Conservation (phyloP, 163 green algal species). For the Scenedesmus sp. region DNA sequence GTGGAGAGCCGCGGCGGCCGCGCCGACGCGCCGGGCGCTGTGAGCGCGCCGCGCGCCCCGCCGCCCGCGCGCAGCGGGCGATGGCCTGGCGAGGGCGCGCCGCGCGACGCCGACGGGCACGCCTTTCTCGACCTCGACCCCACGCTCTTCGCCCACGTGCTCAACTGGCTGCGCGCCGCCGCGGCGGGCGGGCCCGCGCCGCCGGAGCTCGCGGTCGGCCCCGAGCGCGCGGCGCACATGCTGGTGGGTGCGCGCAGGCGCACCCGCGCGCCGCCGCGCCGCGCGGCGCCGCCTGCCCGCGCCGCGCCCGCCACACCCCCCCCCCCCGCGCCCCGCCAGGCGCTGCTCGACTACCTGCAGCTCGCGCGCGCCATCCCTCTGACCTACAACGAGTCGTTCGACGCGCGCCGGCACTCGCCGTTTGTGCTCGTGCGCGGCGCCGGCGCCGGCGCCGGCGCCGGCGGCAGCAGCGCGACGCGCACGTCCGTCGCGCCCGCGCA, state of each 20-base stretch:
- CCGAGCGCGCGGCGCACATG: not conserved
- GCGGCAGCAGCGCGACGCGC: constrained; percentile 12
- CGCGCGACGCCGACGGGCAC: constrained; percentile 28
- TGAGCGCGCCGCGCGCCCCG: not conserved
- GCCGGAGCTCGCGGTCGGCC: not conserved
- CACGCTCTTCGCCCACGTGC: constrained; percentile 40
- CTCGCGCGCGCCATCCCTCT: constrained; percentile 43
- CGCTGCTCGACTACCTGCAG: constrained; percentile 50
- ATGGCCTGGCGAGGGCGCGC: not conserved
- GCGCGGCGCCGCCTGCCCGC: not conserved
- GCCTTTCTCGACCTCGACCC: constrained; percentile 51
- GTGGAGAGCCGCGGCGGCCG: no score
- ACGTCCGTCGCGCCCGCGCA: not conserved
- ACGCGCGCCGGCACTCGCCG: not conserved
- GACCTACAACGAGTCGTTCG: constrained; percentile 16
- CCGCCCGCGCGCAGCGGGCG: not conserved
- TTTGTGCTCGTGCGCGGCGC: constrained; percentile 16
- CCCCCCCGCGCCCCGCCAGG: no score
- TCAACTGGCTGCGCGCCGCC: constrained; percentile 42
- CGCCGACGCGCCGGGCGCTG: not conserved
- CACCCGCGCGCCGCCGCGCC: not conserved
- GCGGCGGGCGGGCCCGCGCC: constrained; percentile 1
- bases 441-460: no score
- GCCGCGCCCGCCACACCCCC: no score
- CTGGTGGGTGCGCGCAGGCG: not conserved